Conservation (phyloP, 306 rosid species). For the Medicago lupulina region DNA sequence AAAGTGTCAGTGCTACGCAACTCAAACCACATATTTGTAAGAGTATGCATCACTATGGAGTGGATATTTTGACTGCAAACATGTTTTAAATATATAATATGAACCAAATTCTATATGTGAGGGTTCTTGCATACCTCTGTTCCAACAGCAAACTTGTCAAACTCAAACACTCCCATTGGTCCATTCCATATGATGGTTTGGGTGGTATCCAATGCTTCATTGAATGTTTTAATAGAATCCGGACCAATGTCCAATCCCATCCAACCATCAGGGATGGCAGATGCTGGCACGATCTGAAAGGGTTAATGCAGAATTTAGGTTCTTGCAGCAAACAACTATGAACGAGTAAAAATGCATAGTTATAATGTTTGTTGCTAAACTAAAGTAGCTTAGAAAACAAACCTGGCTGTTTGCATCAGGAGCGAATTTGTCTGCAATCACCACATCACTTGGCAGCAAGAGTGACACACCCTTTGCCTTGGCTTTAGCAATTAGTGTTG, state of each 20-base stretch:
- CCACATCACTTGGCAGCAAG: constrained; percentile 89
- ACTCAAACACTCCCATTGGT: constrained; percentile 99
- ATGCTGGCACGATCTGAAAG: constrained; percentile 83
- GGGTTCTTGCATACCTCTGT: constrained; percentile 76
- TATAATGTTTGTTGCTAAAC: neutral
- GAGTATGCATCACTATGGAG: constrained; percentile 10
- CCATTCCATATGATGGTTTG: constrained; percentile 98
- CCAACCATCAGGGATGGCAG: constrained; percentile 99
- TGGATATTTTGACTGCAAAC: constrained; percentile 28
- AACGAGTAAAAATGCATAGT: constrained; percentile 7
- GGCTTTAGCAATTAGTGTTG: constrained; percentile 82
- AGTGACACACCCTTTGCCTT: constrained; percentile 97
- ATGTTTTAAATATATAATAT: neutral
- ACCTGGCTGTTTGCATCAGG: constrained; percentile 99
- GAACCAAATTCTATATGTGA: constrained; percentile 19
- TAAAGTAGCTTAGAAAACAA: constrained; percentile 43
- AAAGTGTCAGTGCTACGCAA: neutral
- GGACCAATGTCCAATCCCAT: constrained; percentile 99
- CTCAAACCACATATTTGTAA: neutral
- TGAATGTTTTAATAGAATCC: constrained; percentile 89
- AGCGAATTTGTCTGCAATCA: constrained; percentile 94
- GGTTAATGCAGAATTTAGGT: constrained; percentile 35
- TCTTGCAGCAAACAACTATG: constrained; percentile 19
- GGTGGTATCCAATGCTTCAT: constrained; percentile 79
- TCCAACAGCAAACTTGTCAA: constrained; percentile 92